A percentile compares a stretch with the other conserved stretches of the same genome.
Conservation (phyloP, 805 yeast species). For the Wickerhamiella allomyrinae region DNA sequence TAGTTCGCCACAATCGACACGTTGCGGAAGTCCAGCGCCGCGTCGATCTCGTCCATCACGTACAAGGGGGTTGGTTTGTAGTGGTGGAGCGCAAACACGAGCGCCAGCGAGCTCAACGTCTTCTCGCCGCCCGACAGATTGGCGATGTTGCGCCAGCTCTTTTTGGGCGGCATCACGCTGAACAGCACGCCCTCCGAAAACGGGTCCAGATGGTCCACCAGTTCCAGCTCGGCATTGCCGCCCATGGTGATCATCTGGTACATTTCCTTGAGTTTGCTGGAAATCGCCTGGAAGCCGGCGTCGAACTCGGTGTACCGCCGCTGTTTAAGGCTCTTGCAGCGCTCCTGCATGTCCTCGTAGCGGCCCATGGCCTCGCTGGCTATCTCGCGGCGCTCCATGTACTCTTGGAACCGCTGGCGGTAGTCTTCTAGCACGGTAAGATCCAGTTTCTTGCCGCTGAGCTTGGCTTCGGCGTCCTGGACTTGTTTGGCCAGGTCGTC, state of each 20-base stretch:
- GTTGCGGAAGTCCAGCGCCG: constrained; percentile 92
- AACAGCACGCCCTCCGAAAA: constrained; percentile 92
- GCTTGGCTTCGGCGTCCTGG: constrained; percentile 19
- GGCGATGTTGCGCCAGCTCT: constrained; percentile 91
- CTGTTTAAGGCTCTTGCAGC: constrained; percentile 55
- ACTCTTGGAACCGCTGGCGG: constrained; percentile 51
- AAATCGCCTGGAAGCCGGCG: constrained; percentile 80
- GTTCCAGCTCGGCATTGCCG: constrained; percentile 93
- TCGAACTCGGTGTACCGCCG: constrained; percentile 76
- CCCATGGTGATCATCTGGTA: constrained; percentile 99
- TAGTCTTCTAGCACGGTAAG: constrained; percentile 67
- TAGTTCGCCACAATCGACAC: constrained; percentile 96
- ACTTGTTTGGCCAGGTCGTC: constrained; percentile 12
- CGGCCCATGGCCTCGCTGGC: constrained; percentile 50
- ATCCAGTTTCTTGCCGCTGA: constrained; percentile 48
- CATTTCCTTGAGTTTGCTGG: constrained; percentile 86
- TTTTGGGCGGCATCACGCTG: constrained; percentile 98
- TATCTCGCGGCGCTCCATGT: constrained; percentile 44
- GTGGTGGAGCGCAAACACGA: constrained; percentile 90
- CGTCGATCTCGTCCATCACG: constrained; percentile 99
- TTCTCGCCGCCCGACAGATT: constrained; percentile 97
- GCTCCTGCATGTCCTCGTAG: constrained; percentile 49
- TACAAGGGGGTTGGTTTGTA: constrained; percentile 94
- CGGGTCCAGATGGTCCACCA: constrained; percentile 94
- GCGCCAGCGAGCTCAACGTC: constrained; percentile 83